Evolutionary conservation across 1,139 yeast species (phyloP).

Genomic region (Hemisphaericaspora lyxosophila): DNA sequence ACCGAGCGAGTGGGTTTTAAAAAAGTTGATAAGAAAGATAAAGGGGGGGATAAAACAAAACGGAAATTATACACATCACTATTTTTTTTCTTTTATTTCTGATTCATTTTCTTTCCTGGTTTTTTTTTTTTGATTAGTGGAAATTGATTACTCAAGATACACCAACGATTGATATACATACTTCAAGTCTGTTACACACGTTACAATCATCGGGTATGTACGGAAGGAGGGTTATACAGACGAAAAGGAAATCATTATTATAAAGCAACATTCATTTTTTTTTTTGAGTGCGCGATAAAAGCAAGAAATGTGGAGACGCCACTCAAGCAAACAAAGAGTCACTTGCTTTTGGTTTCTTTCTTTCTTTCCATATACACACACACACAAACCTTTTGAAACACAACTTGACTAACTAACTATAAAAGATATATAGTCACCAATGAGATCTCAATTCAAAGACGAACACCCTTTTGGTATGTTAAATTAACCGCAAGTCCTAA

Average conservation of each 20-base stretch:
- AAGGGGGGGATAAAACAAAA: background rate
- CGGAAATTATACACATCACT: background rate
- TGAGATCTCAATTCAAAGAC: slow-evolving; percentile 93
- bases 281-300: background rate
- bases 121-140: background rate
- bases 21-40: background rate
- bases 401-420: background rate
- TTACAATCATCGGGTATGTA: too few species aligned
- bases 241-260: too few species aligned
- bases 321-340: slow-evolving; percentile 2
- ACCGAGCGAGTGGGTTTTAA: background rate
- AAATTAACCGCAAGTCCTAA: slow-evolving; percentile 5
- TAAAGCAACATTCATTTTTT: too few species aligned
- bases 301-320: slow-evolving; percentile 3
- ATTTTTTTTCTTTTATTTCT: background rate
- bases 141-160: too few species aligned
- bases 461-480: slow-evolving; percentile 81
- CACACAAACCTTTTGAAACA: background rate
- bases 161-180: too few species aligned
- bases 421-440: slow-evolving; percentile 24
- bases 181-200: too few species aligned
- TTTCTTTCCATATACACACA: background rate
- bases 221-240: too few species aligned
- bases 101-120: background rate
- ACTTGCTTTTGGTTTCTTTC: too few species aligned